phyloP scores from a whole-genome alignment of 2,329 filamentous ascomycete genomes.

The Chlorencoelia australis region DNA sequence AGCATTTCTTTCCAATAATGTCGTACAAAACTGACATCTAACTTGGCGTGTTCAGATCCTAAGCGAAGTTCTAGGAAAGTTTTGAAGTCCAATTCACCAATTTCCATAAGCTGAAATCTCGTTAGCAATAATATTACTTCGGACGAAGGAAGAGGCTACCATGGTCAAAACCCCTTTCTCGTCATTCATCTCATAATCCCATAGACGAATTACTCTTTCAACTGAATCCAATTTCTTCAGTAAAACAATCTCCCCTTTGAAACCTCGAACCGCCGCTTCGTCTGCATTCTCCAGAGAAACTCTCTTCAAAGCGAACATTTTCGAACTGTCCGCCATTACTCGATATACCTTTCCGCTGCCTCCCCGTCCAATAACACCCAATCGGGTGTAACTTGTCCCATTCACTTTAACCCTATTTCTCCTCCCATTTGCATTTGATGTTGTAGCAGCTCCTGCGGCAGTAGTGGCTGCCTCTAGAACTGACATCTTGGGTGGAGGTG shows the following conservation, averaged over 20 bases:
- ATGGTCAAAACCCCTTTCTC: slow-evolving; percentile 83
- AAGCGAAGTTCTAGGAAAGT: slow-evolving; percentile 68
- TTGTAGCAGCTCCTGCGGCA: slow-evolving; percentile 68
- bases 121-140: slow-evolving; percentile 1
- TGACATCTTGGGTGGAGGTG: slow-evolving; percentile 89
- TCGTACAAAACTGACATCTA: slow-evolving; percentile 87
- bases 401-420: slow-evolving; percentile 81
- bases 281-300: slow-evolving; percentile 88
- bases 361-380: slow-evolving; percentile 84
- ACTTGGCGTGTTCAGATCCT: slow-evolving; percentile 60
- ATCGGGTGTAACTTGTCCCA: slow-evolving; percentile 77
- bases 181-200: slow-evolving; percentile 88
- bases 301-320: slow-evolving; percentile 86
- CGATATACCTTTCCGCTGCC: slow-evolving; percentile 92
- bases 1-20: slow-evolving; percentile 99
- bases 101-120: slow-evolving; percentile 74
- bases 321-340: slow-evolving; percentile 94
- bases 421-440: slow-evolving; percentile 58
- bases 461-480: slow-evolving; percentile 86
- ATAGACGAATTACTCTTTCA: slow-evolving; percentile 81
- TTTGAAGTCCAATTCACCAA: slow-evolving; percentile 88
- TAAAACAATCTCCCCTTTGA: slow-evolving; percentile 91
- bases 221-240: slow-evolving; percentile 73
- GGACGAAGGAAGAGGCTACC: slow-evolving; percentile 36
- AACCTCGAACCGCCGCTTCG: slow-evolving; percentile 71